These are phyloP conservation scores for Thuidium tamariscinum DNA, from an alignment of 225 moss, liverwort and hornwort species.

Conservation along the genomic window DNA sequence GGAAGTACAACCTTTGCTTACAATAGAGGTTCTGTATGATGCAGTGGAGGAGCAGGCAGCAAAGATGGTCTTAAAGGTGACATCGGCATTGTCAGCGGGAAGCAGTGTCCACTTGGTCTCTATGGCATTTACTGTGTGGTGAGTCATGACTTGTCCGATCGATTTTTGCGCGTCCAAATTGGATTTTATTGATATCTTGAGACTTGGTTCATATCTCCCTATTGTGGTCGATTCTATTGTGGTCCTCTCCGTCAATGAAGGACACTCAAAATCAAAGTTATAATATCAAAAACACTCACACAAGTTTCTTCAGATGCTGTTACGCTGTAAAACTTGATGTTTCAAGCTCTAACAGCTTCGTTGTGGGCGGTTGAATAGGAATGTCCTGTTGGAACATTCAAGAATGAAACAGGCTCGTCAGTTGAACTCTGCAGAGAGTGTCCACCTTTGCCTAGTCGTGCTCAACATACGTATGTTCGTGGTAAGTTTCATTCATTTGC, in stretches of 20 bases:
- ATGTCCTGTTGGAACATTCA: constrained; percentile 86
- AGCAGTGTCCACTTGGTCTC: constrained; percentile 70
- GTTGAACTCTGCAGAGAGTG: constrained; percentile 55
- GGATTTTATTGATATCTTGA: background rate
- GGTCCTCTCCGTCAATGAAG: background rate
- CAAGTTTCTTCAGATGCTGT: background rate
- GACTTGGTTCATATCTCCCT: background rate
- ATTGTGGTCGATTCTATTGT: background rate
- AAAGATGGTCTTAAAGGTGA: constrained; percentile 38
- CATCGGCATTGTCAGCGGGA: constrained; percentile 63
- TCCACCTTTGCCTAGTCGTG: constrained; percentile 50
- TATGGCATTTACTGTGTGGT: constrained; percentile 88
- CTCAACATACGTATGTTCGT: constrained; percentile 63
- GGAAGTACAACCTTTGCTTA: background rate
- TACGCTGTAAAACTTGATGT: background rate
- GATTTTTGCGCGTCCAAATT: background rate
- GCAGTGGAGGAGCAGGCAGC: constrained; percentile 78
- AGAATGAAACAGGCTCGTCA: constrained; percentile 71
- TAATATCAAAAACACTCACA: background rate
- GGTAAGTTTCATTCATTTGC: constrained; percentile 24
- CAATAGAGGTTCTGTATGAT: background rate
- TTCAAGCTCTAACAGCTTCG: background rate
- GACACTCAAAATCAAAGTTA: background rate
- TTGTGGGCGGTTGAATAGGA: constrained; percentile 31
- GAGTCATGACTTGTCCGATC: background rate